phyloP scores from a whole-genome alignment of 2,329 filamentous ascomycete genomes.

The Cladosporium sp. region DNA sequence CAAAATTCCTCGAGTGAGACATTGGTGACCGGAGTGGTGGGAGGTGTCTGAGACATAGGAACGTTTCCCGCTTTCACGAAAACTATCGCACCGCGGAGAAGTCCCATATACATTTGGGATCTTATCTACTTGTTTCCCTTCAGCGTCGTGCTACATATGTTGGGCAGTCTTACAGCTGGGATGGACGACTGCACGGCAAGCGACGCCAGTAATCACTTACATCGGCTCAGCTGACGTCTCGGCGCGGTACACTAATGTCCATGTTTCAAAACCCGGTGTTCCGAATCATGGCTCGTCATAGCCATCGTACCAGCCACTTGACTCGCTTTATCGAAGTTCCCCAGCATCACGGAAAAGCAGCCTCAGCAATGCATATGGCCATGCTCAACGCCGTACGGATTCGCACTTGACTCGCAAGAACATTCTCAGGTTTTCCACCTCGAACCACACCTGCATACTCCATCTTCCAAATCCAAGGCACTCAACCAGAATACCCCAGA shows the following conservation, averaged over 20 bases:
- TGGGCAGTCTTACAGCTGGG: background rate
- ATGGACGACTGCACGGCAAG: background rate
- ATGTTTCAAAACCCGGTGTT: background rate
- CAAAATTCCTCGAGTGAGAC: conserved; percentile 6
- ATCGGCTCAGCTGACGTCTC: background rate
- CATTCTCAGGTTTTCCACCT: background rate
- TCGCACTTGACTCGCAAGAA: background rate
- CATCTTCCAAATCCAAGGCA: background rate
- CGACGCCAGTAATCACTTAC: background rate
- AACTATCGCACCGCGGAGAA: background rate
- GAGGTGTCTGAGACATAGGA: conserved; percentile 14
- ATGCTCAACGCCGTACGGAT: background rate
- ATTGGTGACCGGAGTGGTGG: background rate
- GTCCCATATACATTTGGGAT: too few relatives aligned
- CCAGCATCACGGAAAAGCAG: background rate
- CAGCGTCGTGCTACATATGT: too few relatives aligned
- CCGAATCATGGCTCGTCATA: conserved; percentile 13
- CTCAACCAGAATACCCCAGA: background rate
- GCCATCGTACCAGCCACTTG: conserved; percentile 18
- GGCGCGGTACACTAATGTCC: background rate
- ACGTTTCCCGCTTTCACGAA: conserved; percentile 5
- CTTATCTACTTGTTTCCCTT: background rate
- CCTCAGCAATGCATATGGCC: background rate
- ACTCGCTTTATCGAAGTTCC: background rate
- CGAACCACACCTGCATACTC: background rate